A percentile compares a stretch with the other conserved stretches of the same genome.
Conservation (phyloP, 352 stramenopile genomes). For the Pythium periplocum region DNA sequence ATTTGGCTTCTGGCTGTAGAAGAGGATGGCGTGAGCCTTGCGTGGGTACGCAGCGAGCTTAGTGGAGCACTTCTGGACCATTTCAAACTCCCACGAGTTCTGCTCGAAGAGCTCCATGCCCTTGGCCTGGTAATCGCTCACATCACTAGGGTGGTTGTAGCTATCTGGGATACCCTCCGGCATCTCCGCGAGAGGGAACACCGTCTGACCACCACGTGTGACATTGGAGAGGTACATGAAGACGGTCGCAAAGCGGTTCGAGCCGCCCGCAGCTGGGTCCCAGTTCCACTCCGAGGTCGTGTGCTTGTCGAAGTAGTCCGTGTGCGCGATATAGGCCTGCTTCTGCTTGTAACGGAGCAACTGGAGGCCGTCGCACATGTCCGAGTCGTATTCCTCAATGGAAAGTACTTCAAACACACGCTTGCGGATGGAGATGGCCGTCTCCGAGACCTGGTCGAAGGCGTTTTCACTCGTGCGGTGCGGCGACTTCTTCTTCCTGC, state of each 20-base stretch:
- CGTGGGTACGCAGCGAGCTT: slow-evolving; percentile 73
- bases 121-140: slow-evolving; percentile 31
- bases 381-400: slow-evolving; percentile 86
- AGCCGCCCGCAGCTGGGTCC: slow-evolving; percentile 66
- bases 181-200: slow-evolving; percentile 77
- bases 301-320: slow-evolving; percentile 88
- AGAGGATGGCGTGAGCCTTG: slow-evolving; percentile 93
- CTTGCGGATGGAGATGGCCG: slow-evolving; percentile 67
- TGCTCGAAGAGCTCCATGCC: slow-evolving; percentile 56
- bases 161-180: slow-evolving; percentile 50
- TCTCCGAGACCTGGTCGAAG: slow-evolving; percentile 81
- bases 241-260: slow-evolving; percentile 80
- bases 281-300: slow-evolving; percentile 65
- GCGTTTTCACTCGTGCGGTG: slow-evolving; percentile 85
- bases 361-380: slow-evolving; percentile 93
- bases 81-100: slow-evolving; percentile 66
- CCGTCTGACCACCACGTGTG: slow-evolving; percentile 69
- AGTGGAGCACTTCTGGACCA: slow-evolving; percentile 71
- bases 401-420: slow-evolving; percentile 89
- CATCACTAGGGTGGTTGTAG: slow-evolving; percentile 47
- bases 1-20: slow-evolving; percentile 97
- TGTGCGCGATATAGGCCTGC: slow-evolving; percentile 92
- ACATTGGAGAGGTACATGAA: slow-evolving; percentile 85
- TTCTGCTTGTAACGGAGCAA: slow-evolving; percentile 94
- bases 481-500: slow-evolving; percentile 62